Conservation (phyloP, 1,284 basidiomycete species). For the Ceratobasidium sp. region DNA sequence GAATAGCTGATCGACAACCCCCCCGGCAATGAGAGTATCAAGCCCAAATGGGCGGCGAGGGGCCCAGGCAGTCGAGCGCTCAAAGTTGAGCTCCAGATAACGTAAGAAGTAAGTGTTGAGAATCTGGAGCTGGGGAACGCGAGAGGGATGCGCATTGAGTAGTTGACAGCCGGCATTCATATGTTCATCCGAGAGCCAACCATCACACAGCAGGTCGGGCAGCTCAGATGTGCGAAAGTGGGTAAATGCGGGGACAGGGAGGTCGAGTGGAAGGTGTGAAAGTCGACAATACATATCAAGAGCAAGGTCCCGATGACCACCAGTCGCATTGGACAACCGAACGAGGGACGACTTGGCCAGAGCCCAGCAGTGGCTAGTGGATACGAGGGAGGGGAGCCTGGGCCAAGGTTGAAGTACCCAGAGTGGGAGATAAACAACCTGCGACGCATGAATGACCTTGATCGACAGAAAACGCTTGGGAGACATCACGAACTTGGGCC, state of each 20-base stretch:
- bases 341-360: no score
- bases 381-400: background rate
- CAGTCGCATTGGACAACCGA: no score
- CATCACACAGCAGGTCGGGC: background rate
- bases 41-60: background rate
- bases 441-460: background rate
- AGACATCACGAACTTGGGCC: no score
- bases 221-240: background rate
- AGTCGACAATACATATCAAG: no score
- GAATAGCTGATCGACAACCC: conserved; percentile 10
- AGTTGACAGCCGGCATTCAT: conserved; percentile 12
- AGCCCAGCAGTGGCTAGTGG: conserved; percentile 2
- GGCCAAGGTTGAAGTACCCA: conserved; percentile 28
- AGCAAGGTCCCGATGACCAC: no score
- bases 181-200: conserved; percentile 23
- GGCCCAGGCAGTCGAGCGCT: background rate
- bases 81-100: background rate
- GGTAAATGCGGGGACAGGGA: background rate
- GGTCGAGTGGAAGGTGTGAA: conserved; percentile 17
- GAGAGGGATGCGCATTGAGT: conserved; percentile 1
- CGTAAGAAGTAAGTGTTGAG: conserved; percentile 15
- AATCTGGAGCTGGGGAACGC: background rate
- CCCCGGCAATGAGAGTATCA: background rate
- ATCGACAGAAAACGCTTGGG: no score
- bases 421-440: background rate